Conservation (phyloP, 371 early-diverging fungal species). For the Nematocida parisii region DNA sequence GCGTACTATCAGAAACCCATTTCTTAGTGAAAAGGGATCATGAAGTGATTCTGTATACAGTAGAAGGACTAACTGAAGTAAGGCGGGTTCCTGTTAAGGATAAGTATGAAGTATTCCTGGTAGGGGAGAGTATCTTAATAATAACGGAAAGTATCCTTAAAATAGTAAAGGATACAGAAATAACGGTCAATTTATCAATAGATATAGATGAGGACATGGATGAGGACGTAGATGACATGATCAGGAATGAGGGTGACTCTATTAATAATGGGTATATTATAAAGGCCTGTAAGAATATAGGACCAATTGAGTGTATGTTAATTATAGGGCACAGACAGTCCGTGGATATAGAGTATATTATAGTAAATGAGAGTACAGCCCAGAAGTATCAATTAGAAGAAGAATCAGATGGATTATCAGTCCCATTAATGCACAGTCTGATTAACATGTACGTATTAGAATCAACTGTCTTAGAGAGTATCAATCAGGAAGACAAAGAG, state of each 20-base stretch:
- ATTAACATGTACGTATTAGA: constrained; percentile 10
- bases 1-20: not conserved
- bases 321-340: constrained; percentile 25
- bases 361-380: not conserved
- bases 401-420: constrained; percentile 26
- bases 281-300: not conserved
- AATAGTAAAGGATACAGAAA: not conserved
- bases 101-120: not conserved
- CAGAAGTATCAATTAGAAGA: constrained; percentile 21
- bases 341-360: constrained; percentile 23
- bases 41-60: not conserved
- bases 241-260: not conserved
- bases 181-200: not conserved
- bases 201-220: constrained; percentile 13
- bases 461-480: constrained; percentile 11
- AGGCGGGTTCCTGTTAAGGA: not conserved
- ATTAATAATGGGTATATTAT: not conserved
- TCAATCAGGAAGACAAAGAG: constrained; percentile 35
- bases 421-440: constrained; percentile 2
- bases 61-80: not conserved
- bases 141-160: not conserved
- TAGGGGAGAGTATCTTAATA: not conserved
- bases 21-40: not conserved
- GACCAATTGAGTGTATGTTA: constrained; percentile 15
- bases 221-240: not conserved